Base-by-base conservation (phyloP, 441 rosid genomes). In the Eruca vesicaria region DNA sequence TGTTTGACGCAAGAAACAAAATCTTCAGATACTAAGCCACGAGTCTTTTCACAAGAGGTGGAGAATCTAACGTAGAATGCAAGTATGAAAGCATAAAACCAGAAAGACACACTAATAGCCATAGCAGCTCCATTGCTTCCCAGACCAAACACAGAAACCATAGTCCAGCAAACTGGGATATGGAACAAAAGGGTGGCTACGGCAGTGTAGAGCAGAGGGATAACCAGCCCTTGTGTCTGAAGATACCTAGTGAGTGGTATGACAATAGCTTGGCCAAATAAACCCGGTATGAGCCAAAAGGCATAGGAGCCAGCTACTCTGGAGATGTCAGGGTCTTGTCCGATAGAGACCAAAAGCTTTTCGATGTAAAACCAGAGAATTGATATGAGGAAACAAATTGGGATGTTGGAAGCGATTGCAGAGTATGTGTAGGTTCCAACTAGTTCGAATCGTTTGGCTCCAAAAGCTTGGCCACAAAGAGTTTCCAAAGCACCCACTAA, bases 401-500 rank as follows among this genome's bases (percentile, higher is more conserved):
- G 76, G 71, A 82, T 4, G 45, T 84, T 74, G 12, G 78, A 79
- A 14, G 84, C 76, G 0, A 81, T 74, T 10, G 88, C 83, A 35
- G 82, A 71, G 68, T 83, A 88, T 23, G 82, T 66, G 12, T 82
- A 90, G 36, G 79, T 73, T 75, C 90, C 86, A 8, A 86, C 38
- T 64, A 81, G 83, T 53, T 75, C 78, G 43, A 82, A 84, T 66
- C 88, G 84, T 74, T 52, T 68, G 20, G 92, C 92, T 68, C 92
- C 95, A 59, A 72, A 88, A 14, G 92, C 89, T 82, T 88, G 92
- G 6, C 91, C 92, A 9, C 92, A 90, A 1, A 86, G 80, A 59
- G 92, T 89, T 69, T 88, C 92, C 3, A 88, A 68, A 32, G 83
- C 90, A 70, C 89, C 82, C 0, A 75, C 81, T 67, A 87, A 53